phyloP scores from a whole-genome alignment of 306 rosid species.

The Fragaria vesca region DNA sequence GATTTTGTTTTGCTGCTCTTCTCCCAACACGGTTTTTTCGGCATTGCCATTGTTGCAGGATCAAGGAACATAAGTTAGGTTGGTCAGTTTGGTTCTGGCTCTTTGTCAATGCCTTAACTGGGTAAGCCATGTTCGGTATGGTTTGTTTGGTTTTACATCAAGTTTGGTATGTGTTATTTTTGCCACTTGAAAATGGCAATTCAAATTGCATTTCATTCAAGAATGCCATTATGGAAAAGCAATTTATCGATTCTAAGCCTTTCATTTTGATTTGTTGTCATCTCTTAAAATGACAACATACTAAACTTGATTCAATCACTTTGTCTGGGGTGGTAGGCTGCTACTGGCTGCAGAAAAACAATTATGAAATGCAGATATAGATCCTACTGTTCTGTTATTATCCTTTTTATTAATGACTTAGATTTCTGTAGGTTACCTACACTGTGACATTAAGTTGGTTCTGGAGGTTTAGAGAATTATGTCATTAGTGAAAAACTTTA shows the following conservation, averaged over 20 bases:
- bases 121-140: constrained; percentile 37
- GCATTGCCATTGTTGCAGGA: constrained; percentile 40
- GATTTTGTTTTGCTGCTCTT: not conserved
- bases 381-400: not conserved
- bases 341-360: not conserved
- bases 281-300: not conserved
- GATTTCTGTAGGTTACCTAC: not conserved
- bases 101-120: constrained; percentile 56
- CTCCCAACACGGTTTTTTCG: not conserved
- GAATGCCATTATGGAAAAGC: not conserved
- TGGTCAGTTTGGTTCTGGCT: constrained; percentile 58
- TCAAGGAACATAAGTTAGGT: constrained; percentile 26
- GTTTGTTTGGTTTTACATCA: not conserved
- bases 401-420: not conserved
- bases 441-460: not conserved
- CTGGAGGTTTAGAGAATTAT: not conserved
- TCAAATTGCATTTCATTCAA: not conserved
- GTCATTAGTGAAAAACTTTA: not conserved
- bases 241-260: not conserved
- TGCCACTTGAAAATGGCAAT: not conserved
- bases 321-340: not conserved
- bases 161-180: not conserved
- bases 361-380: not conserved
- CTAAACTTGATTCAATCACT: not conserved
- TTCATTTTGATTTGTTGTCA: not conserved